Evolutionary conservation across 2,329 filamentous ascomycete genomes (phyloP), one percentile per base, ranked within the genome.

Genomic region (Corynespora cassiicola): DNA sequence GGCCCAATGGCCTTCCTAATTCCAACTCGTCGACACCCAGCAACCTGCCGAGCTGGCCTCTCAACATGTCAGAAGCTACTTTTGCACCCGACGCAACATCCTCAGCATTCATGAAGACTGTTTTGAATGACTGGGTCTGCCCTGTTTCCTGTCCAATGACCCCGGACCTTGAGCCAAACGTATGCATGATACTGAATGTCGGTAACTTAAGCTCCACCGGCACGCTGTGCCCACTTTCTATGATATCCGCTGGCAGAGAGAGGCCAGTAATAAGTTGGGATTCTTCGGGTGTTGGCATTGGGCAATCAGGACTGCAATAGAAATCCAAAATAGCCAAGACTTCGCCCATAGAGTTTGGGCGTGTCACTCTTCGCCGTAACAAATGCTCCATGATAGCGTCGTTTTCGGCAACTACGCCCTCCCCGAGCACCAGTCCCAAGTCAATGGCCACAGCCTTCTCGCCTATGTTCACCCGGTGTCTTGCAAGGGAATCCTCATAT

Each of bases 401-500:
- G 11, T 52, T 50, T 7, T 59, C 56, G 1, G 44, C 46, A 0
- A 58, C 36, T 3, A 48, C 39, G 4, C 56, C 56, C 2, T 46
- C 43, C 2, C 40, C 46, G 10, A 22, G 14, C 9, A 60, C 31
- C 7, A 47, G 39, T 3, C 57, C 57, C 0, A 61, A 32, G 11
- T 56, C 47, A 6, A 61, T 36, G 0, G 51, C 36, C 5, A 29
- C 28, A 1, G 35, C 47, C 0, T 25, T 34, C 7, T 44, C 20
- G 3, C 50, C 49, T 1, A 21, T 27, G 0, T 20, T 6, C 0
- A 36, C 29, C 0, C 58, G 45, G 2, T 51, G 55, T 1, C 37
- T 26, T 0, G 52, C 56, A 1, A 64, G 43, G 0, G 45, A 47
- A 7, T 58, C 58, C 17, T 51, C 39, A 29, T 48, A 66, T 1